These are phyloP conservation scores for Bipolaris zeicola DNA, from an alignment of 2,329 filamentous ascomycete species.

Conservation along the genomic window DNA sequence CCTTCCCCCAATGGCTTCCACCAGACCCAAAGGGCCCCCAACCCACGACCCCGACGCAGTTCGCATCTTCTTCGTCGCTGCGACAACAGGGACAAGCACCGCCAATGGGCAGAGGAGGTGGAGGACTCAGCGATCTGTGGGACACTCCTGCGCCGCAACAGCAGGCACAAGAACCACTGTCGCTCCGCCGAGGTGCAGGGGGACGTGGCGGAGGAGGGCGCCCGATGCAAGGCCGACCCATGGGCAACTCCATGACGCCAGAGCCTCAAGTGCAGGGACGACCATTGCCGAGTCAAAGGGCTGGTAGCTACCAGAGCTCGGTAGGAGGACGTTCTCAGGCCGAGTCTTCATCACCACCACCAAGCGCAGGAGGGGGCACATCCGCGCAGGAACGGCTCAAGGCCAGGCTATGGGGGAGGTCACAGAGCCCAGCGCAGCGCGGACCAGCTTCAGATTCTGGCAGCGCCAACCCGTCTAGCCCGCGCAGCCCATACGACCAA, in stretches of 20 bases:
- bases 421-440: constrained; percentile 59
- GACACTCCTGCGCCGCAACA: constrained; percentile 51
- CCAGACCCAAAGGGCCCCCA: constrained; percentile 78
- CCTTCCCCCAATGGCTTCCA: constrained; percentile 85
- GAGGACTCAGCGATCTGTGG: constrained; percentile 66
- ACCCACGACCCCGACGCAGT: constrained; percentile 53
- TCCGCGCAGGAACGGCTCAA: constrained; percentile 83
- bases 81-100: constrained; percentile 38
- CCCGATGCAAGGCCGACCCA: constrained; percentile 33
- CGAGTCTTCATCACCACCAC: constrained; percentile 46
- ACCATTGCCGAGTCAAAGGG: constrained; percentile 73
- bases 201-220: constrained; percentile 44
- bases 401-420: constrained; percentile 74
- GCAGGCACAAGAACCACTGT: constrained; percentile 49
- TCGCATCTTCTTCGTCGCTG: constrained; percentile 57
- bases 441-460: constrained; percentile 29
- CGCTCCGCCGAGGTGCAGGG: constrained; percentile 54
- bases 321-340: constrained; percentile 44
- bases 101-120: constrained; percentile 41
- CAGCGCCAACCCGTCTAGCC: constrained; percentile 13
- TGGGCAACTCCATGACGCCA: constrained; percentile 41
- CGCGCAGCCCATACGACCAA: constrained; percentile 26
- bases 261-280: constrained; percentile 54
- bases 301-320: constrained; percentile 73
- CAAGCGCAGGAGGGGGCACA: constrained; percentile 50